phyloP scores from a whole-genome alignment of 2,329 filamentous ascomycete species.

The Xylariomycetidae sp. region DNA sequence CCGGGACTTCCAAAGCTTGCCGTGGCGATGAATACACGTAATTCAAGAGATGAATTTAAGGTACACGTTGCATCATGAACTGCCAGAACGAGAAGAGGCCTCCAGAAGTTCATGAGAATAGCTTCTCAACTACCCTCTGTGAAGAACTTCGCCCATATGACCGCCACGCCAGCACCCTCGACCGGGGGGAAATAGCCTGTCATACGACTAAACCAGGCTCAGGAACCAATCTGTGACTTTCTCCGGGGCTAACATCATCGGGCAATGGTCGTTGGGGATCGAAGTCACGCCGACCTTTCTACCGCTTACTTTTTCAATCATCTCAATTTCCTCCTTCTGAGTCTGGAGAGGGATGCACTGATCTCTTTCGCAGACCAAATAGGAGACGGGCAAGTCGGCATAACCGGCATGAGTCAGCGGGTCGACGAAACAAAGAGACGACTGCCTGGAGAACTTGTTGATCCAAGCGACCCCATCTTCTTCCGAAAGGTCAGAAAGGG shows the following conservation, averaged over 20 bases:
- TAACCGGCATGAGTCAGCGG: not conserved
- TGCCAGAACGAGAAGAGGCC: no score
- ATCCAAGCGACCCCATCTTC: not conserved
- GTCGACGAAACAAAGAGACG: not conserved
- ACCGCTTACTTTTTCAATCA: not conserved
- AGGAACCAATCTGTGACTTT: not conserved
- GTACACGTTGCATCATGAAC: no score
- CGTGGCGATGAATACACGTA: no score
- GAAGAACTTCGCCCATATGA: no score
- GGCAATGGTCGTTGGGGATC: not conserved
- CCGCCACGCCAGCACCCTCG: no score
- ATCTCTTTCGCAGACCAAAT: not conserved
- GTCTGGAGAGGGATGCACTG: not conserved
- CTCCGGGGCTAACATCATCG: not conserved
- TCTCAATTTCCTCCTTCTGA: not conserved
- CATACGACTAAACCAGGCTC: no score
- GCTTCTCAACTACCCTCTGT: no score
- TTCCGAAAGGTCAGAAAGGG: not conserved
- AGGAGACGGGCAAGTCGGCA: slow-evolving; percentile 28
- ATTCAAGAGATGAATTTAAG: no score
- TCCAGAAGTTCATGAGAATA: no score
- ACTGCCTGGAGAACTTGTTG: not conserved
- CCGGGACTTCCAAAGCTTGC: no score
- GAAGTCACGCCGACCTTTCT: not conserved
- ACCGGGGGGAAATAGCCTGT: no score